Evolutionary conservation across 306 rosid species (phyloP).

Genomic region (Cucumis hystrix): DNA sequence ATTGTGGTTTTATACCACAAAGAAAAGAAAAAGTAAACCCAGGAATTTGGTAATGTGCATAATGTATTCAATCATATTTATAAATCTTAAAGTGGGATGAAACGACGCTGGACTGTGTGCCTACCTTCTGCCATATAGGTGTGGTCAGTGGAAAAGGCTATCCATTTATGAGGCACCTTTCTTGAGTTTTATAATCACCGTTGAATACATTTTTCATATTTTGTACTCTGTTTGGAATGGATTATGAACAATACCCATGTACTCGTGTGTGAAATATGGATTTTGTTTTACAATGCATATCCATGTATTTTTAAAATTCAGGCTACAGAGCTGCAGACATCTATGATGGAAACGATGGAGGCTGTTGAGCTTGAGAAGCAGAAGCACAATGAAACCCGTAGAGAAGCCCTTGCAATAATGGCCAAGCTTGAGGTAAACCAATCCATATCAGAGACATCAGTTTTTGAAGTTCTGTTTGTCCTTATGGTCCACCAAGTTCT

Average conservation of each 20-base stretch:
- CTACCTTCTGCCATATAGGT: neutral
- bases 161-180: neutral
- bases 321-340: slow-evolving; percentile 86
- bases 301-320: slow-evolving; percentile 18
- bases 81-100: neutral
- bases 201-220: neutral
- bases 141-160: neutral
- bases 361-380: slow-evolving; percentile 94
- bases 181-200: neutral
- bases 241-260: neutral
- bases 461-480: neutral
- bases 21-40: neutral
- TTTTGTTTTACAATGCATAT: slow-evolving; percentile 6
- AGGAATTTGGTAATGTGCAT: neutral
- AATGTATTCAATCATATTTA: neutral
- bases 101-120: neutral
- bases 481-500: neutral
- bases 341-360: slow-evolving; percentile 90
- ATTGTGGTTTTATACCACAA: neutral
- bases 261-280: neutral
- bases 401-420: slow-evolving; percentile 62
- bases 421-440: slow-evolving; percentile 73
- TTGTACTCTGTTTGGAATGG: neutral
- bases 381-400: slow-evolving; percentile 87
- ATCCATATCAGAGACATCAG: slow-evolving; percentile 6